phyloP scores from a whole-genome alignment of 139 green algal genomes.

The Nannochloris sp. region DNA sequence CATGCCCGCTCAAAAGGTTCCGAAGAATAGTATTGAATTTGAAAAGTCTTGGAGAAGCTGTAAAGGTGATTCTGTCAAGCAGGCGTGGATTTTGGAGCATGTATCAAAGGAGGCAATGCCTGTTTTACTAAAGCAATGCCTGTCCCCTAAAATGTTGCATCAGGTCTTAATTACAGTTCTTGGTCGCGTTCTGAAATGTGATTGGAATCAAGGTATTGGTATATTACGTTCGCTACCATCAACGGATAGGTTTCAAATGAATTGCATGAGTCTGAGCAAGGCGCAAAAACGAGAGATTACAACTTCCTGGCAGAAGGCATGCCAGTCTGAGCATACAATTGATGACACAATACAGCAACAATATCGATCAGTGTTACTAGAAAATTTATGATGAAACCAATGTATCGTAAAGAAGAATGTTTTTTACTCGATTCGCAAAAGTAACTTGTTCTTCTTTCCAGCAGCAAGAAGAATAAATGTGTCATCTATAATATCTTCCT shows the following conservation, averaged over 20 bases:
- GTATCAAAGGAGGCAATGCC: slow-evolving; percentile 33
- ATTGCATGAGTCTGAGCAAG: neutral
- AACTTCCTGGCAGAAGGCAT: neutral
- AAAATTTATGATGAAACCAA: slow-evolving; percentile 30
- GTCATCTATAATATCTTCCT: slow-evolving; percentile 76
- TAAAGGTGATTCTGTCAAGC: slow-evolving; percentile 27
- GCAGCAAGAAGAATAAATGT: slow-evolving; percentile 79
- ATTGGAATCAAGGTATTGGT: neutral
- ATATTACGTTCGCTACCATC: slow-evolving; percentile 13
- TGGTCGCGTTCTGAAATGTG: neutral
- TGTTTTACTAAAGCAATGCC: slow-evolving; percentile 43
- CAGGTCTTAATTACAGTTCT: slow-evolving; percentile 16
- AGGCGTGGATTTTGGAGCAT: slow-evolving; percentile 49
- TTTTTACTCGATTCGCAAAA: slow-evolving; percentile 60
- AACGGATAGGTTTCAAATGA: slow-evolving; percentile 9
- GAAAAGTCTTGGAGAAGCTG: slow-evolving; percentile 52
- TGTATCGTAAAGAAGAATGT: slow-evolving; percentile 24
- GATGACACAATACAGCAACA: neutral
- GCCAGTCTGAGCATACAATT: neutral
- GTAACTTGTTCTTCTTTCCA: slow-evolving; percentile 77
- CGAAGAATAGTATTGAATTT: slow-evolving; percentile 49
- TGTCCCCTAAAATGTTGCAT: slow-evolving; percentile 43
- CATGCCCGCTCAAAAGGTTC: neutral
- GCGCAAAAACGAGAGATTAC: neutral
- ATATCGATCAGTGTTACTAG: neutral